Base-by-base conservation (phyloP, 2,329 filamentous ascomycete genomes). In the Ophiocordyceps camponoti-rufipedis region DNA sequence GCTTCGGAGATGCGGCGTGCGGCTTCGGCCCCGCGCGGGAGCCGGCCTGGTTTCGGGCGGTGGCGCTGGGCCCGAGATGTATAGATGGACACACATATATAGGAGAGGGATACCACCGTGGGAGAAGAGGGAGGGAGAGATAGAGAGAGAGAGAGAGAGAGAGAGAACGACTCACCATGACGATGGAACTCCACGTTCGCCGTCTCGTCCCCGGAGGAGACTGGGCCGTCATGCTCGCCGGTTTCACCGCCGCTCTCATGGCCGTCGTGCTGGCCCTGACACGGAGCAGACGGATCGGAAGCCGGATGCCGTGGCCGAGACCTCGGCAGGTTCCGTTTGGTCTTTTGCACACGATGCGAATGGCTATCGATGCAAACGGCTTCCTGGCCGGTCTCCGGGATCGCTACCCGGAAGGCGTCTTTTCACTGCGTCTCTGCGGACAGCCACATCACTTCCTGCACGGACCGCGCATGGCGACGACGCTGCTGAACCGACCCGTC, bases 391-490 rank as follows among this genome's bases (percentile, higher is more conserved):
- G 54, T 10, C 53, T 65, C 18, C 54, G 56, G n/a, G 50, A 55
- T 28, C 51, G 51, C 23, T 63, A 61, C 42, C 49, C 56, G 0
- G 50, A 58, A 12, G 63, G 63, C 31, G 51, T 59, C 23, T 64
- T 65, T 48, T 59, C 61, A 1, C 50, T 66, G 14, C 51, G 53
- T 6, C 44, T 65, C 6, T 50, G 62, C 8, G 55, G 59, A 40
- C 53, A 46, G n/a, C 52, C 53, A 11, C 60, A 66, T 45, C 55
- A 54, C 19, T 55, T 66, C 31, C 46, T 65, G 1, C 56, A 58
- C 49, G 55, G 56, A 4, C 62, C 62, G 1, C 52, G 53, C 4
- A 50, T 65, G 0, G 49, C 51, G 2, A 46, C 51, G 5, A 47
- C 51, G 11, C 47, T 66, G 4, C 51, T 62, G 18, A 56, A 56